A percentile compares a stretch with the other conserved stretches of the same genome.
Evolutionary conservation across 148 eudicot genomes (phyloP).

Genomic region (Fagopyrum homotropicum): DNA sequence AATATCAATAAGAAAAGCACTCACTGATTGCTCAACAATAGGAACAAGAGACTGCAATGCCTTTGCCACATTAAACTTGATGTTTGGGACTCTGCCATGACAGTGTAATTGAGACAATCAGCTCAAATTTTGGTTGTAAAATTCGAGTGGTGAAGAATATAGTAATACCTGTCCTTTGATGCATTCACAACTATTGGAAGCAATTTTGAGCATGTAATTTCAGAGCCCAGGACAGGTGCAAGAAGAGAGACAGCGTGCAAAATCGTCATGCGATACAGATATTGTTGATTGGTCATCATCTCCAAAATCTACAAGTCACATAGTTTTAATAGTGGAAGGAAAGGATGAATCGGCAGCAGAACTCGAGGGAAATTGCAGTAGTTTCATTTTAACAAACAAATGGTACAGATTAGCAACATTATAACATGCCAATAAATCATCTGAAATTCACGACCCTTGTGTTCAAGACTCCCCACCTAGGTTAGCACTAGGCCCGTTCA

Average conservation of each 20-base stretch:
- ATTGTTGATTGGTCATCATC: conserved; percentile 85
- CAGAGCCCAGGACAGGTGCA: conserved; percentile 96
- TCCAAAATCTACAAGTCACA: conserved; percentile 55
- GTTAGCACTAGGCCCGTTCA: no score
- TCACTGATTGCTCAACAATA: conserved; percentile 78
- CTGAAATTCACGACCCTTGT: no score
- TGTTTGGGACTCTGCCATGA: conserved; percentile 75
- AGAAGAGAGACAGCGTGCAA: conserved; percentile 80
- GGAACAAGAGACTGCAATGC: conserved; percentile 76
- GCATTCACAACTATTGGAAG: conserved; percentile 69
- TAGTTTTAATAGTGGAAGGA: no score
- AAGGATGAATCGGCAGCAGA: no score
- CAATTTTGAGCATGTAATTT: conserved; percentile 78
- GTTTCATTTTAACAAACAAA: no score
- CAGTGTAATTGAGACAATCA: background rate
- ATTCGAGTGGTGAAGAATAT: background rate
- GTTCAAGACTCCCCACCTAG: no score
- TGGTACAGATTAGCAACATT: no score
- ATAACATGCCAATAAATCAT: no score
- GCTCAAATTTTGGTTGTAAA: background rate
- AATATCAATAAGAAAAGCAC: conserved; percentile 13
- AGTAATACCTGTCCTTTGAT: conserved; percentile 72
- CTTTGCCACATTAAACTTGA: conserved; percentile 93
- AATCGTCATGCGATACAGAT: conserved; percentile 89
- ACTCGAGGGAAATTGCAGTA: no score